phyloP scores from a whole-genome alignment of 2,329 filamentous ascomycete species.

The Cadophora luteo-olivacea region DNA sequence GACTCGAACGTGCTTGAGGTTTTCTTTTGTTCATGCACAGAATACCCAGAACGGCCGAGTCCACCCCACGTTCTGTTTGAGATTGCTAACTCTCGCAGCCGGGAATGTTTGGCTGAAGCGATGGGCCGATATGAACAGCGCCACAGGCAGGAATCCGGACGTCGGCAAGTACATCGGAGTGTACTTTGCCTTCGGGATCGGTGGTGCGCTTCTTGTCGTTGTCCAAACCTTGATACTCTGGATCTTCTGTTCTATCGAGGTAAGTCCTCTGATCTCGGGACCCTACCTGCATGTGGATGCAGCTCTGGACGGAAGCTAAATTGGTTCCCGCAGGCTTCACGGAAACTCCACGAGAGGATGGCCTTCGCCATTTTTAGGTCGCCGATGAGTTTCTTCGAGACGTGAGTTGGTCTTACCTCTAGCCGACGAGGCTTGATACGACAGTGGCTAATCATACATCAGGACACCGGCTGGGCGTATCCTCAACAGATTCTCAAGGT shows the following conservation, averaged over 20 bases:
- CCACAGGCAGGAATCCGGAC: constrained; percentile 70
- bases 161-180: constrained; percentile 92
- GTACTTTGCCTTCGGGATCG: constrained; percentile 94
- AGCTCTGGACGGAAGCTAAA: constrained; percentile 35
- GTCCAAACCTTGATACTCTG: constrained; percentile 93
- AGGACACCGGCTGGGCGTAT: constrained; percentile 91
- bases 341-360: constrained; percentile 97
- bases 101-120: constrained; percentile 92
- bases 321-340: constrained; percentile 68
- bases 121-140: constrained; percentile 84
- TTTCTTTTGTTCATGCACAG: constrained; percentile 23
- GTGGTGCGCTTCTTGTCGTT: constrained; percentile 83
- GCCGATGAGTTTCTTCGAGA: constrained; percentile 99
- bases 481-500: constrained; percentile 94
- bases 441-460: constrained; percentile 21
- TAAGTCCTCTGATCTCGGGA: constrained; percentile 49
- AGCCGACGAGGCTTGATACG: constrained; percentile 2
- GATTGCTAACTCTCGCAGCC: constrained; percentile 51
- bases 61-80: constrained; percentile 8
- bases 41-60: constrained; percentile 21
- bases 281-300: constrained; percentile 31
- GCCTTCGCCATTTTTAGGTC: constrained; percentile 96
- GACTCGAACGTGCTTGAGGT: not conserved
- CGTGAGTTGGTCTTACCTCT: constrained; percentile 46
- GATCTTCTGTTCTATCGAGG: constrained; percentile 99